Base-by-base conservation (phyloP, 805 yeast species). In the Brettanomyces custersianus region DNA sequence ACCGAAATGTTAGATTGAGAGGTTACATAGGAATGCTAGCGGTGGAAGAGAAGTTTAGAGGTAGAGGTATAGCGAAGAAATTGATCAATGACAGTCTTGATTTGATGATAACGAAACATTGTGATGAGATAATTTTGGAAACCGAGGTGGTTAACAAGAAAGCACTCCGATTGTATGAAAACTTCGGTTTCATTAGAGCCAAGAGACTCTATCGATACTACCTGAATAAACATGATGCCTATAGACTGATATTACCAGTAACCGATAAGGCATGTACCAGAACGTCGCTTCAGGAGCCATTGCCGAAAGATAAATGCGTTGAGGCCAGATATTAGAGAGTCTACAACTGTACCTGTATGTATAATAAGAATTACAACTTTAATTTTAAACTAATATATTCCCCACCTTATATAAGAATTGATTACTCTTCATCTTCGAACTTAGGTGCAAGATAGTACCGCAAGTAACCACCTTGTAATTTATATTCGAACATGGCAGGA, bases 11-110 rank as follows among this genome's bases (percentile, higher is more conserved):
- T 9, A 66, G 95, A 40, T 53, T 67, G 46, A 68, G 98, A 41
- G 98, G 98, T 0, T 92, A 92, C 51, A 88, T 92, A 20, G 98
- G 96, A 2, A 92, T 92, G 98, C 62, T 92, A 37, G 95, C 94
- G 0, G 94, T 90, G 10, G 77, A 78, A 34, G 74, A 76, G 26
- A 53, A 59, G 12, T 77, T 68, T 52, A 64, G 98, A 37, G 88
- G 94, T 3, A 63, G 62, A 30, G 95, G 96, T 1, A 80, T 88
- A 32, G 96, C 96, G 3, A 79, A 79, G 45, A 62, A 63, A 31
- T 66, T 92, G 34, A 87, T 87, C 13, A 64, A 66, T 32, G 48
- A 64, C 38, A 74, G 81, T 4, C 68, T 90, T 4, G 70, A 71
- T 12, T 68, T 68, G 26, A 82, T 92, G 88, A 67, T 68, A 5